Percentiles rank a stretch among this genome's conserved stretches.
Conservation (phyloP, 2,329 filamentous ascomycete species). For the Scytalidium lignicola region DNA sequence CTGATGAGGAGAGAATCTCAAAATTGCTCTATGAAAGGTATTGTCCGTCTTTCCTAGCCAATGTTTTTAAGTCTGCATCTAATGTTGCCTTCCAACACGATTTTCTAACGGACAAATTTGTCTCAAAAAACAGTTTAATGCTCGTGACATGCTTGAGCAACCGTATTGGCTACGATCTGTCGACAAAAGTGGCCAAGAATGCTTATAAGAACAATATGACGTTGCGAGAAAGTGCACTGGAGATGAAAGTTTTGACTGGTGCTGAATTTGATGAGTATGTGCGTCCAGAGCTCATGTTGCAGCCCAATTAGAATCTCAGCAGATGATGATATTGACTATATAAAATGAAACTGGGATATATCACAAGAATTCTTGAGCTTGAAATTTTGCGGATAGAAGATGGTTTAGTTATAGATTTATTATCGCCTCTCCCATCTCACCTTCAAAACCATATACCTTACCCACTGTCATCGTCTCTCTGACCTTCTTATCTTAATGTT, state of each 20-base stretch:
- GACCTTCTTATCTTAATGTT: too few species aligned
- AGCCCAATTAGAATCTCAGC: too few species aligned
- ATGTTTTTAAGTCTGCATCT: background rate
- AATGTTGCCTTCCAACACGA: too few species aligned
- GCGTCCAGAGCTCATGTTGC: conserved; percentile 87
- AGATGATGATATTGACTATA: too few species aligned
- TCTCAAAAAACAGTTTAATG: conserved; percentile 69
- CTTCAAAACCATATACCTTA: too few species aligned
- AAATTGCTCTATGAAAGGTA: conserved; percentile 92
- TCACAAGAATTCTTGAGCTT: too few species aligned
- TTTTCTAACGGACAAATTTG: conserved; percentile 16
- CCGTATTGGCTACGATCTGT: conserved; percentile 96
- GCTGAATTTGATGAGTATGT: conserved; percentile 90
- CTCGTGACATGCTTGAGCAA: conserved; percentile 96
- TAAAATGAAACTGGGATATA: too few species aligned
- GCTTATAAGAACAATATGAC: conserved; percentile 97
- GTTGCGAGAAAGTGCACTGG: conserved; percentile 88
- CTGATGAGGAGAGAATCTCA: conserved; percentile 88
- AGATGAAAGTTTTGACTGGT: conserved; percentile 81
- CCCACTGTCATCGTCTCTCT: too few species aligned
- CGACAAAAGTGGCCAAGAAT: conserved; percentile 95
- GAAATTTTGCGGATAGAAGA: too few species aligned
- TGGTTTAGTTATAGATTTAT: too few species aligned
- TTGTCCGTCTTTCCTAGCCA: conserved; percentile 28
- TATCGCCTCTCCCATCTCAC: too few species aligned